Base-by-base conservation (phyloP, 441 rosid genomes). In the Kokia cookei region DNA sequence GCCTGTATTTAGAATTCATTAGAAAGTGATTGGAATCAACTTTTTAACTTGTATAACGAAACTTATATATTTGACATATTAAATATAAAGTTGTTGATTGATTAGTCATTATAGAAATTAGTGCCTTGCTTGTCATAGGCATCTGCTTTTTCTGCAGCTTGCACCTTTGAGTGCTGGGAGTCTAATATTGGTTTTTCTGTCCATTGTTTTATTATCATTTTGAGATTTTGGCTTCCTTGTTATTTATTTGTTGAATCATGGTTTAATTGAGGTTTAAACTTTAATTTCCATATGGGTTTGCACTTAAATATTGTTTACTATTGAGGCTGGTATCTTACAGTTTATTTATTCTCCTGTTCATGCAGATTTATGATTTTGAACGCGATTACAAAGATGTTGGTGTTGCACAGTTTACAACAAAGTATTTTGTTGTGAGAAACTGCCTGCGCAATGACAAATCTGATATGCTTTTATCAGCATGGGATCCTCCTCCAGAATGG, bases 401-500 rank as follows among this genome's bases (percentile, higher is more conserved):
- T 60, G 84, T 93, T 81, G 90, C 97, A 62, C 86, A 81, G 74
- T 92, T 96, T 82, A 96, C 96, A 70, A 92, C 95, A 32, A 96
- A 93, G 86, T 88, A 81, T 76, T 77, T 86, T 76, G 96, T 96
- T 78, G 91, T 93, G 76, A 85, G 96, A 73, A 94, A 96, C 81
- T 91, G 95, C 82, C 80, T 91, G 70, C 86, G 84, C 68, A 83
- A 89, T 86, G 97, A 89, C 78, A 94, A 96, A 82, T 91, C 89
- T 65, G 98, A 92, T 83, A 94, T 84, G 88, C 91, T 96, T 83
- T 76, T 96, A 71, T 90, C 99, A 22, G 91, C 99, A 2, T 96
- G 98, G 98, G 92, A 96, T 82, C 93, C 99, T 82, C 98, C 98
- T n/a, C 86, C 91, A 48, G 99, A 93, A 80, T 94, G 98, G 99